Conservation (phyloP, 305 asterid genomes). For the Fraxinus latifolia region DNA sequence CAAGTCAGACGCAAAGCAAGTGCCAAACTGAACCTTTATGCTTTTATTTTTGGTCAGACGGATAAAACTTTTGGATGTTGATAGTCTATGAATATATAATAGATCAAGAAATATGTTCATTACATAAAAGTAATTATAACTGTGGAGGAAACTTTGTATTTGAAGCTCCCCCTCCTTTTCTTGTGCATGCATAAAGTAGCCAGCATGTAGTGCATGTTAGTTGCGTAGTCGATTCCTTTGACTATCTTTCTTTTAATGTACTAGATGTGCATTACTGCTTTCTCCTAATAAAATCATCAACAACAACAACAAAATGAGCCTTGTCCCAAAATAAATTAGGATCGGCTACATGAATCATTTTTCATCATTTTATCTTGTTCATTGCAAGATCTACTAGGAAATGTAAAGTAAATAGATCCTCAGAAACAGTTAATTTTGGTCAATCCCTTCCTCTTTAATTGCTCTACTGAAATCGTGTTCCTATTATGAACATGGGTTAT, state of each 20-base stretch:
- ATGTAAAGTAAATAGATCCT: not conserved
- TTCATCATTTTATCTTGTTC: not conserved
- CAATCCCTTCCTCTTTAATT: not conserved
- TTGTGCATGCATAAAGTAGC: not conserved
- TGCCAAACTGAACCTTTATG: not conserved
- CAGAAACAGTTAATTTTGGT: not conserved
- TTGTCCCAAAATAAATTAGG: not conserved
- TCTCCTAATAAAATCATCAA: not conserved
- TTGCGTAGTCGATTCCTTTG: not conserved
- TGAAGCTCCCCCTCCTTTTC: not conserved
- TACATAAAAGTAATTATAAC: not conserved
- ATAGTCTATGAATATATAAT: not conserved
- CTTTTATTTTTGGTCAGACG: not conserved
- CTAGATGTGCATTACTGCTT: not conserved
- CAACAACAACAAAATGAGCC: not conserved
- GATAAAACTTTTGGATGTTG: not conserved
- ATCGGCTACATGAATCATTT: not conserved
- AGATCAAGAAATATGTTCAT: not conserved
- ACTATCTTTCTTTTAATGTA: constrained; percentile 5
- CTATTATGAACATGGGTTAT: not conserved
- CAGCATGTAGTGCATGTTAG: not conserved
- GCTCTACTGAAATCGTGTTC: not conserved
- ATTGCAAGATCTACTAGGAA: not conserved
- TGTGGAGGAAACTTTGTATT: not conserved
- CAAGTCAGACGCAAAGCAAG: constrained; percentile 5